These are phyloP conservation scores for Aspergillus brasiliensis DNA, from an alignment of 2,329 filamentous ascomycete genomes.

Conservation along the genomic window DNA sequence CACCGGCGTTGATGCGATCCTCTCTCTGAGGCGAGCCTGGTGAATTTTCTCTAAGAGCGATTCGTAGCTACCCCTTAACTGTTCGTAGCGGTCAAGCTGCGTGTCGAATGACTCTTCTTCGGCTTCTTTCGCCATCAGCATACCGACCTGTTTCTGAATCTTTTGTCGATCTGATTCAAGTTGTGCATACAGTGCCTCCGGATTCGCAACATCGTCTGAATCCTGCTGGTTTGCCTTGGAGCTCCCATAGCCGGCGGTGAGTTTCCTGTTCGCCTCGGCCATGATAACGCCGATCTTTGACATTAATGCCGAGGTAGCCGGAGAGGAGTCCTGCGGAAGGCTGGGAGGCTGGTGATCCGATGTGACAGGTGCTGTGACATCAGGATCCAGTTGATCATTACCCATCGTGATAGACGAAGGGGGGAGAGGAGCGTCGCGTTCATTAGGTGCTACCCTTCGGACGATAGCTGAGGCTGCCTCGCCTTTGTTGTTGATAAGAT, in stretches of 20 bases:
- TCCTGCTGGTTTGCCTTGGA: conserved; percentile 63
- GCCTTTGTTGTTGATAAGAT: conserved; percentile 79
- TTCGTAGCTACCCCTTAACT: conserved; percentile 39
- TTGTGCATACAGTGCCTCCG: conserved; percentile 44
- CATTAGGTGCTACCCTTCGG: conserved; percentile 67
- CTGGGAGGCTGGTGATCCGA: conserved; percentile 31
- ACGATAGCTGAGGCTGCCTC: conserved; percentile 85
- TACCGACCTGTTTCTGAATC: conserved; percentile 43
- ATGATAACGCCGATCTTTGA: conserved; percentile 69
- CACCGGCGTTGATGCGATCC: conserved; percentile 25
- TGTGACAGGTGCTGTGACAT: conserved; percentile 30
- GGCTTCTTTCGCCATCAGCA: conserved; percentile 39
- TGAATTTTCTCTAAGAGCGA: conserved; percentile 50
- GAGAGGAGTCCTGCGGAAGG: conserved; percentile 47
- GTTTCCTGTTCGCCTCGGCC: conserved; percentile 70
- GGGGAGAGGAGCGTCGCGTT: conserved; percentile 66
- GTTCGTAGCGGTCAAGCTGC: conserved; percentile 44
- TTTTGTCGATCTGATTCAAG: conserved; percentile 48
- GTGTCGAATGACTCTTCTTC: conserved; percentile 39
- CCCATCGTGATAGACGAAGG: conserved; percentile 65
- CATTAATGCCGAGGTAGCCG: conserved; percentile 71
- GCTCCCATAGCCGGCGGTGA: conserved; percentile 62
- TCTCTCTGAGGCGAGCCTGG: conserved; percentile 37
- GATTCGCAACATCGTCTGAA: conserved; percentile 44
- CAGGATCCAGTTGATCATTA: conserved; percentile 39